Evolutionary conservation across 495 filamentous ascomycete species (phyloP).

Genomic region (Immersiella caudata): DNA sequence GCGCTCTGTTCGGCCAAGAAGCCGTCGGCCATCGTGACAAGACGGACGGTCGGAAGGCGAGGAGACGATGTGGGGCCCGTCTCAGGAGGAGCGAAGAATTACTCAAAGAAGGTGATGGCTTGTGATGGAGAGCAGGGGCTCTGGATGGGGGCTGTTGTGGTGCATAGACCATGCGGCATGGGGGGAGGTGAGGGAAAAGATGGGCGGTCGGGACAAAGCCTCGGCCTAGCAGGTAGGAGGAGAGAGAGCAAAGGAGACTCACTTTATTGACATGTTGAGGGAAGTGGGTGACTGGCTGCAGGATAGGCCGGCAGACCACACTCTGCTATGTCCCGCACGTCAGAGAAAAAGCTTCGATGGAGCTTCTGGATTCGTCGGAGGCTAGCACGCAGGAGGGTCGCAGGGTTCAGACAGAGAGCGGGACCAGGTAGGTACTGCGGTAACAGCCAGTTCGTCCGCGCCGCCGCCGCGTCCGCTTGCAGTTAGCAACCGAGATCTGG

Average conservation of each 20-base stretch:
- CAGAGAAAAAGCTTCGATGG: slow-evolving; percentile 33
- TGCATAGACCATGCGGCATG: slow-evolving; percentile 10
- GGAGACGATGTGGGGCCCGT: slow-evolving; percentile 17
- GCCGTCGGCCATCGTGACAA: slow-evolving; percentile 44
- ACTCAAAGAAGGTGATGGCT: slow-evolving; percentile 13
- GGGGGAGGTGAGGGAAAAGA: slow-evolving; percentile 15
- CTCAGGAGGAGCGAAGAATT: slow-evolving; percentile 17
- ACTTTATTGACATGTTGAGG: slow-evolving; percentile 71
- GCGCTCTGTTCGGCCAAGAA: slow-evolving; percentile 51
- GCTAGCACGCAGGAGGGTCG: slow-evolving; percentile 27
- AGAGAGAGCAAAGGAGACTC: slow-evolving; percentile 44
- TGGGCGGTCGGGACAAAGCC: slow-evolving; percentile 27
- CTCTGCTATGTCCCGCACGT: slow-evolving; percentile 37
- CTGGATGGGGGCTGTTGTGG: slow-evolving; percentile 26
- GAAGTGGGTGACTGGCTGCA: slow-evolving; percentile 48
- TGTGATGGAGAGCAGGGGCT: slow-evolving; percentile 14
- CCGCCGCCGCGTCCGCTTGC: slow-evolving; percentile 26
- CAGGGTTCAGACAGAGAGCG: slow-evolving; percentile 34
- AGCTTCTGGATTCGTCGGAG: slow-evolving; percentile 40
- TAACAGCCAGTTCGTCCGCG: slow-evolving; percentile 29
- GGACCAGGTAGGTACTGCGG: slow-evolving; percentile 16
- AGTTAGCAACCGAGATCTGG: slow-evolving; percentile 35
- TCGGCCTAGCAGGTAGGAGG: slow-evolving; percentile 27
- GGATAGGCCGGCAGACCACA: slow-evolving; percentile 31
- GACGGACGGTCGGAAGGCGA: slow-evolving; percentile 2